Percentiles rank a stretch among this genome's conserved stretches.
These are phyloP conservation scores for Sporobolus alterniflorus DNA, from an alignment of 202 grass and related monocot genomes.

Conservation along the genomic window DNA sequence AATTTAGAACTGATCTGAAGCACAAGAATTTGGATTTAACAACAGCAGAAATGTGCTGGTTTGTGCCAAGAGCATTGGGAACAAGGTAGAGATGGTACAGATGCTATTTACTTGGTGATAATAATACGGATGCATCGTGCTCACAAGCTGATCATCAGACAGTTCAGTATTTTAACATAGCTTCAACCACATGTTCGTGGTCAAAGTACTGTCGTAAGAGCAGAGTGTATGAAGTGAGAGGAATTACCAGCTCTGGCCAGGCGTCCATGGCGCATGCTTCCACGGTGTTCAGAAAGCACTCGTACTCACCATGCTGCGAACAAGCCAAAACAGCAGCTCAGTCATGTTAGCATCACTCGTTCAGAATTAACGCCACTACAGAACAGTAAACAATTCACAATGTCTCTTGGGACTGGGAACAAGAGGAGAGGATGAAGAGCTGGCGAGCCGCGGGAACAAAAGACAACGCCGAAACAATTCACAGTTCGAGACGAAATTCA, in stretches of 20 bases:
- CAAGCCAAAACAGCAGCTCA: constrained; percentile 2
- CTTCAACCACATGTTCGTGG: not conserved
- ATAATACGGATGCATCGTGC: not conserved
- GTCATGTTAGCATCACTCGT: not conserved
- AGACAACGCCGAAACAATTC: not conserved
- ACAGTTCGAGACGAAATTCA: not conserved
- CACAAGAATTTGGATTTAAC: not conserved
- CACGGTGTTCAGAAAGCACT: constrained; percentile 88
- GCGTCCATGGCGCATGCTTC: constrained; percentile 86
- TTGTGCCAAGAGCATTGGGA: not conserved
- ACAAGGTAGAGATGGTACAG: not conserved
- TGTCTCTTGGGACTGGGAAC: not conserved
- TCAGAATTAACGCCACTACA: not conserved
- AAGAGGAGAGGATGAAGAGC: not conserved
- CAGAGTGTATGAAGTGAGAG: not conserved
- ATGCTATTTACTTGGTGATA: not conserved
- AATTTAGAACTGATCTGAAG: too few species aligned
- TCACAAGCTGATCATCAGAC: not conserved
- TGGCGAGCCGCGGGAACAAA: not conserved
- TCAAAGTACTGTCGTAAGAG: not conserved
- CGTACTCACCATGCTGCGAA: constrained; percentile 82
- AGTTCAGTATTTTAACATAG: not conserved
- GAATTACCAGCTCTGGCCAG: constrained; percentile 85
- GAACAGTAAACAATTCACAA: not conserved
- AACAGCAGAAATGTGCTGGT: not conserved